Evolutionary conservation across 2,329 filamentous ascomycete genomes (phyloP), one percentile per base, ranked within the genome.

Genomic region (Xylariaceae sp.): DNA sequence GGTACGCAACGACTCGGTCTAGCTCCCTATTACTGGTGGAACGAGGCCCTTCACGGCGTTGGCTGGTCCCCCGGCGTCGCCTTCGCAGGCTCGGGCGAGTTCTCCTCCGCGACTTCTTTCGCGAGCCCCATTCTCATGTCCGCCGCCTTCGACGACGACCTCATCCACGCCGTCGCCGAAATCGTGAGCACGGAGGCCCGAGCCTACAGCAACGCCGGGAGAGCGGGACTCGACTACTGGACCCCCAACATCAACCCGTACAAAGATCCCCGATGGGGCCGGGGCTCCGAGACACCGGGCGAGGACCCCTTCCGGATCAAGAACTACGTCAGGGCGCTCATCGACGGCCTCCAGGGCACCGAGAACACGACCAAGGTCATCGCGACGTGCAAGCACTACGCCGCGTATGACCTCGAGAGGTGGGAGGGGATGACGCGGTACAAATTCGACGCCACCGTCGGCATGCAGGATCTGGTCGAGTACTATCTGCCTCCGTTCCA

Each of bases 401-500:
- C 74, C 0, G 78, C 68, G 0, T 79, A 81, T 50, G 77, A 81
- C 53, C 56, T 78, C 2, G 77, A 81, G 51, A 42, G 54, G 17
- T 73, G 71, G 62, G 54, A 60, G 24, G 60, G 61, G 3, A 56
- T 66, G 18, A 62, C 60, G n/a, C 64, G 74, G 9, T 68, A 73
- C 55, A 68, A 71, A 13, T 82, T 79, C 45, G 68, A 83, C 54
- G 72, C 79, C 4, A 64, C 71, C 11, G 74, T 83, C 43, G 66
- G 69, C 9, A 64, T 69, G 37, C 82, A 85, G 50, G 83, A 87
- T 45, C 63, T 87, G 4, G 70, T 74, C 0, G 82, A 85, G 51
- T 87, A 85, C 61, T 86, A 83, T 53, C 68, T 83, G 31, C 80
- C 78, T 1, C 73, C 80, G 0, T 87, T 87, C 63, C 68, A 82